Conservation (phyloP, 139 green algal genomes). For the Chlorella sp. region DNA sequence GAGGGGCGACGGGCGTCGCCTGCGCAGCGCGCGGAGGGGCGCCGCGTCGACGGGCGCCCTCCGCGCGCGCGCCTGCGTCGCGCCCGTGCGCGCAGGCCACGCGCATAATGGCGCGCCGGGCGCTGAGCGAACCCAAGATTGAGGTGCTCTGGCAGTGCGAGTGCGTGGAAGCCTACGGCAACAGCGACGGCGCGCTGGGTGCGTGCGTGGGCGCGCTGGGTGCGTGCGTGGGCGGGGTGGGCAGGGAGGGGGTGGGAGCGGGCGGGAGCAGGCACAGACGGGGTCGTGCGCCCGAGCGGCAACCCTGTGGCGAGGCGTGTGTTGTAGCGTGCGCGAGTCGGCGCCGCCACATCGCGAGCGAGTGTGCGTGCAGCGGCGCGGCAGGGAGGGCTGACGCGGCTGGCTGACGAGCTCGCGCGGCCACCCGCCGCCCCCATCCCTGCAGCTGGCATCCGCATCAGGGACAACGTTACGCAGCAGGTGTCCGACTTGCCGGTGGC, state of each 20-base stretch:
- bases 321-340: too few species aligned
- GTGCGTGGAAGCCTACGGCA: constrained; percentile 10
- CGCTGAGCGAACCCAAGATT: constrained; percentile 24
- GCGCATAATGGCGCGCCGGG: constrained; percentile 24
- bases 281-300: too few species aligned
- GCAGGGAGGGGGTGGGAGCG: background rate
- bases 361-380: too few species aligned
- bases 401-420: too few species aligned
- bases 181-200: constrained; percentile 25
- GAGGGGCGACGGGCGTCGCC: too few species aligned
- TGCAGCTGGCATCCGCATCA: constrained; percentile 10
- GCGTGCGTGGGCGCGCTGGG: background rate
- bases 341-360: too few species aligned
- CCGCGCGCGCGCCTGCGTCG: too few species aligned
- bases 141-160: constrained; percentile 24
- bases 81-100: background rate
- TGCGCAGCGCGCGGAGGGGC: too few species aligned
- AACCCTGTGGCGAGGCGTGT: too few species aligned
- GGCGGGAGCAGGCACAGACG: background rate
- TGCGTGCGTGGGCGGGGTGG: background rate
- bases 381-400: too few species aligned
- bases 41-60: too few species aligned
- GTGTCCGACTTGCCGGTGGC: constrained; percentile 49
- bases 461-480: constrained; percentile 44
- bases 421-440: background rate